A percentile compares a stretch with the other conserved stretches of the same genome.
These are phyloP conservation scores for Pestalotiopsis sp. DNA, from an alignment of 2,329 filamentous ascomycete genomes.

Conservation along the genomic window DNA sequence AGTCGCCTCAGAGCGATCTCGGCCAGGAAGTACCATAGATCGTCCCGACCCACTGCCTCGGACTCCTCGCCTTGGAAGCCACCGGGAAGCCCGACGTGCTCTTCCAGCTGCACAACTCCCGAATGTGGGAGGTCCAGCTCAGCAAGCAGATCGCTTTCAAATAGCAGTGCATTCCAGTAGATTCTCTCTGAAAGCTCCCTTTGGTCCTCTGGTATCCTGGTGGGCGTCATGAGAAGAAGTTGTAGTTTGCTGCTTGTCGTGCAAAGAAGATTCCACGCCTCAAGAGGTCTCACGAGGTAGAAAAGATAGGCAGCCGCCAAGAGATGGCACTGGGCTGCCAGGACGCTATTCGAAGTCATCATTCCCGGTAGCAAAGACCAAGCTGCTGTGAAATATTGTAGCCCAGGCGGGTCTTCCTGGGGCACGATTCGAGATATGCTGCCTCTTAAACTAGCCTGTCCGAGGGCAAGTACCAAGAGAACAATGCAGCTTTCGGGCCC, in stretches of 20 bases:
- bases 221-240: slow-evolving; percentile 73
- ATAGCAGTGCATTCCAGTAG: slow-evolving; percentile 82
- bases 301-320: slow-evolving; percentile 81
- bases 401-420: slow-evolving; percentile 71
- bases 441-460: slow-evolving; percentile 73
- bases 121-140: slow-evolving; percentile 82
- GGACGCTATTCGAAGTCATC: slow-evolving; percentile 78
- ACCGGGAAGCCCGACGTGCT: slow-evolving; percentile 75
- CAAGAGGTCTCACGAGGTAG: slow-evolving; percentile 78
- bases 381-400: slow-evolving; percentile 79
- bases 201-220: slow-evolving; percentile 69
- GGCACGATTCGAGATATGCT: slow-evolving; percentile 74
- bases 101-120: slow-evolving; percentile 80
- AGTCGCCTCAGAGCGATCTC: slow-evolving; percentile 79
- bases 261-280: slow-evolving; percentile 80
- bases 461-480: slow-evolving; percentile 74
- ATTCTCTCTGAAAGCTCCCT: slow-evolving; percentile 75
- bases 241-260: slow-evolving; percentile 82
- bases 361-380: slow-evolving; percentile 77
- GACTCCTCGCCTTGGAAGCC: slow-evolving; percentile 74
- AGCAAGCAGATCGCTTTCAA: slow-evolving; percentile 78
- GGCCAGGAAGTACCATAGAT: slow-evolving; percentile 84
- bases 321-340: slow-evolving; percentile 79
- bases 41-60: slow-evolving; percentile 68
- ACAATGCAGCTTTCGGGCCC: slow-evolving; percentile 84